Conservation (phyloP, 768 basidiomycete species). For the Termitomyces bulborhizus region DNA sequence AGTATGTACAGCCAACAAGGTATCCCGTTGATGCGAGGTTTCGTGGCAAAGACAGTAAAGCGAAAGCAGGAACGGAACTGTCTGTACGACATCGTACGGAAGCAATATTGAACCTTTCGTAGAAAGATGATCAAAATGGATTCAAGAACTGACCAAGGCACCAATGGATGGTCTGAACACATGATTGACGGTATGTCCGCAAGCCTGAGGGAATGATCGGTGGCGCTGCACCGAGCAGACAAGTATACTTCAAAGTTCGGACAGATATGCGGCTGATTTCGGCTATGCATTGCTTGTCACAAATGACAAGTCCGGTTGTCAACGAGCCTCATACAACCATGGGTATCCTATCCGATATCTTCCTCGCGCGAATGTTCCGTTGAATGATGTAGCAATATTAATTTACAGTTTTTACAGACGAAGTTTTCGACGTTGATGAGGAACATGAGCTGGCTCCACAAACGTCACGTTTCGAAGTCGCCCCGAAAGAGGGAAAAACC, state of each 20-base stretch:
- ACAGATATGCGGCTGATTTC: background rate
- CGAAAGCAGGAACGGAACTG: background rate
- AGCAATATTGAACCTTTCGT: background rate
- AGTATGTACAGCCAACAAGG: background rate
- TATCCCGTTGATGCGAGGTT: background rate
- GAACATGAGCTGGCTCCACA: background rate
- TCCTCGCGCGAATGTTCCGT: background rate
- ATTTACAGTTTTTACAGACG: background rate
- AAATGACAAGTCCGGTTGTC: background rate
- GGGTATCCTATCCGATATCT: background rate
- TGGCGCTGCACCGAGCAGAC: background rate
- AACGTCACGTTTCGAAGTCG: background rate
- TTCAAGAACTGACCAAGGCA: background rate
- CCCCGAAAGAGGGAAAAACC: background rate
- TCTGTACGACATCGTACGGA: no score
- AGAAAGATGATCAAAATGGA: background rate
- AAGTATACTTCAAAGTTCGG: background rate
- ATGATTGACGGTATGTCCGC: background rate
- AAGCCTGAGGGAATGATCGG: background rate
- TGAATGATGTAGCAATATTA: background rate
- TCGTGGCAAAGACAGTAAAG: background rate
- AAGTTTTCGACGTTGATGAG: background rate
- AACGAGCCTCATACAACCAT: background rate
- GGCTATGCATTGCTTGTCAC: background rate
- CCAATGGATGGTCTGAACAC: background rate